Evolutionary conservation across 305 asterid genomes (phyloP), one percentile per base, ranked within the genome.

Genomic region (Fraxinus latifolia): DNA sequence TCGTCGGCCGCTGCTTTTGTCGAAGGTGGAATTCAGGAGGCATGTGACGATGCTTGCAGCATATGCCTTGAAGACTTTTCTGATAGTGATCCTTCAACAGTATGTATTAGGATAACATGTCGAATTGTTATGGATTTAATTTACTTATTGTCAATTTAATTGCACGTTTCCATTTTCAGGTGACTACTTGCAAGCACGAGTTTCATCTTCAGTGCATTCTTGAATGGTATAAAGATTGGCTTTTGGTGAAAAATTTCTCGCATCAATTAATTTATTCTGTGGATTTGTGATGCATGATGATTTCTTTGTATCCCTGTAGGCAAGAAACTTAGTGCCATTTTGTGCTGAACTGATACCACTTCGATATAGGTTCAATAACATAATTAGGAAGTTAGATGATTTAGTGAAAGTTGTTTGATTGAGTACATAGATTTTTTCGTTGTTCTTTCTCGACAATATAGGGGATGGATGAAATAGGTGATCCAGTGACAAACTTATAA

Each of bases 131-230:
- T 50, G 21, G 12, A 37, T 82, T 83, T 71, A 76, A 74, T 50
- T 39, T 33, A 8, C 68, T 50, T 50, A 4, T 81, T 68, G 70
- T 39, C 62, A 29, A 72, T 29, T 27, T 82, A 29, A 80, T 82
- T 78, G 36, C 44, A 74, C 25, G 86, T 77, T 72, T 76, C 81
- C 60, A 27, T 37, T 62, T 87, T 80, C 92, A 95, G 97, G 96
- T 95, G 85, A 93, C 97, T 76, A 85, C 90, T 85, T 95, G 97
- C 93, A 92, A 92, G 90, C 97, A 93, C 31, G 97, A 95, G 79
- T 95, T 87, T 87, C 98, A 95, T 86, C 98, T 95, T 83, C 98
- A 95, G 50, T 95, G 98, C 84, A 87, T 95, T 77, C 96, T 95
- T 62, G 98, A 95, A 90, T 95, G 98, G 97, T 95, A 90, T 60